Percentiles rank a stretch among this genome's conserved stretches.
Conservation (phyloP, 495 filamentous ascomycete species). For the Saxophila tyrrhenica region DNA sequence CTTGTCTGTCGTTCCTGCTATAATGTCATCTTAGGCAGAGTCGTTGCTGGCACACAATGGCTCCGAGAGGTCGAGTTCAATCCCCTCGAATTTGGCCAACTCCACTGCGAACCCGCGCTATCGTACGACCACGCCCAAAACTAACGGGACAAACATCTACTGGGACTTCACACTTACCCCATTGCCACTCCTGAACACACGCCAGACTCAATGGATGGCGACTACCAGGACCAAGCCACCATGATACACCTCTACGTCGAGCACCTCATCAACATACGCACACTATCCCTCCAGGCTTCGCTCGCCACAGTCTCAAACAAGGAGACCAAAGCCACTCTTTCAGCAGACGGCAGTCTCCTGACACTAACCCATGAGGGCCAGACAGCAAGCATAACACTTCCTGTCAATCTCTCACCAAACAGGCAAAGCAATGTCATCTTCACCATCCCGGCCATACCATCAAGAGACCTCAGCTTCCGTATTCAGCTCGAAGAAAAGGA, state of each 20-base stretch:
- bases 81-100: too few species aligned
- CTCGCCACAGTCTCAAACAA: constrained; percentile 40
- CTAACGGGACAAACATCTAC: too few species aligned
- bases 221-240: too few species aligned
- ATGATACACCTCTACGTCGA: constrained; percentile 60
- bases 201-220: background rate
- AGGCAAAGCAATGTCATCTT: constrained; percentile 27
- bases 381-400: constrained; percentile 50
- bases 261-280: constrained; percentile 73
- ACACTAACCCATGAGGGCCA: constrained; percentile 44
- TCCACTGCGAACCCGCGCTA: too few species aligned
- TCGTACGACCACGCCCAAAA: too few species aligned
- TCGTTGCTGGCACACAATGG: too few species aligned
- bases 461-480: constrained; percentile 53
- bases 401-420: constrained; percentile 41
- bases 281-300: constrained; percentile 63
- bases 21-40: too few species aligned
- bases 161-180: too few species aligned
- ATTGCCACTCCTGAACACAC: background rate
- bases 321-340: constrained; percentile 38
- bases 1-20: background rate
- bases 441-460: constrained; percentile 27
- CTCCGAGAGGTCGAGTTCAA: too few species aligned
- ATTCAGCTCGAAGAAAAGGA: constrained; percentile 46
- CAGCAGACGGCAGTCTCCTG: constrained; percentile 40